These are phyloP conservation scores for Debaryomyces tyrocola DNA, from an alignment of 805 yeast genomes.

Conservation along the genomic window DNA sequence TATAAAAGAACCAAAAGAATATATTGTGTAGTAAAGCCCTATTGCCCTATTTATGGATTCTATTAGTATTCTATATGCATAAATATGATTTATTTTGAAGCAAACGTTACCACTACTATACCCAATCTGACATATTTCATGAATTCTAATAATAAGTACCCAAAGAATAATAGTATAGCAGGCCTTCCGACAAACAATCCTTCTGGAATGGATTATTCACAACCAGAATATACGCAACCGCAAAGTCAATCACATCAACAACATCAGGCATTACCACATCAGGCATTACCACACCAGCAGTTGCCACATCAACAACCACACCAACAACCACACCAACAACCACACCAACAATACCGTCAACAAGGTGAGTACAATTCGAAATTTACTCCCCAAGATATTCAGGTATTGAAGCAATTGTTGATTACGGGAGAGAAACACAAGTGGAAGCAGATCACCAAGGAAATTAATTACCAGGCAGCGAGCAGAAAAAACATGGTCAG, in stretches of 20 bases:
- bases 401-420: slow-evolving; percentile 46
- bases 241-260: background rate
- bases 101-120: slow-evolving; percentile 16
- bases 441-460: slow-evolving; percentile 57
- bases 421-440: slow-evolving; percentile 55
- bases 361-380: slow-evolving; percentile 6
- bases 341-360: slow-evolving; percentile 4
- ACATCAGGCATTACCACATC: background rate
- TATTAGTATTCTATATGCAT: too few species aligned
- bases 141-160: slow-evolving; percentile 4
- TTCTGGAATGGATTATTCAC: background rate
- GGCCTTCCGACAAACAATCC: too few species aligned
- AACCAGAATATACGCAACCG: background rate
- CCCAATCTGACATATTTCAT: slow-evolving; percentile 7
- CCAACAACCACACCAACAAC: slow-evolving; percentile 4
- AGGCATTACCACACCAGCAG: slow-evolving; percentile 4
- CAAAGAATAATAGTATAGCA: background rate
- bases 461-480: slow-evolving; percentile 20
- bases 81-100: slow-evolving; percentile 17
- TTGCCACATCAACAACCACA: slow-evolving; percentile 6
- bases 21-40: too few species aligned
- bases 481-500: slow-evolving; percentile 7
- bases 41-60: too few species aligned
- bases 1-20: too few species aligned
- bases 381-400: slow-evolving; percentile 47